These are phyloP conservation scores for Graphilbum ipis-grandicollis DNA, from an alignment of 2,329 filamentous ascomycete genomes.

Conservation along the genomic window DNA sequence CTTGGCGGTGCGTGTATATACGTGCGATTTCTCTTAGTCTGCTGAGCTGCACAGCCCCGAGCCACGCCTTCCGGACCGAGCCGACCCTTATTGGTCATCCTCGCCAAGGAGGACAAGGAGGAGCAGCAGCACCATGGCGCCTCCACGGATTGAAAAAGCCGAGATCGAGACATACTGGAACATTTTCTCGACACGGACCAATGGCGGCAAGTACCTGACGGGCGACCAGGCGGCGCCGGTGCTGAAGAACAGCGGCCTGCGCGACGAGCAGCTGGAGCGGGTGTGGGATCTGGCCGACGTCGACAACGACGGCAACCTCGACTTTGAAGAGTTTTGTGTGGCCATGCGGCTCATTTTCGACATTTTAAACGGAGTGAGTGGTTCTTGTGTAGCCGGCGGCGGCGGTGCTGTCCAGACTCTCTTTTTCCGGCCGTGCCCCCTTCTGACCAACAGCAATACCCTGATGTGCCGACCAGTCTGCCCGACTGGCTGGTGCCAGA, in stretches of 20 bases:
- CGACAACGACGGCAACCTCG: constrained; percentile 89
- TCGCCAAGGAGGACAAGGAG: not conserved
- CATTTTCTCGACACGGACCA: constrained; percentile 42
- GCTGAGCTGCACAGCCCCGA: too few species aligned
- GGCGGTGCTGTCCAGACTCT: too few species aligned
- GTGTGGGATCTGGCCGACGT: constrained; percentile 97
- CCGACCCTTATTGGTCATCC: too few species aligned
- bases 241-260: constrained; percentile 44
- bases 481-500: constrained; percentile 97
- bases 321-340: constrained; percentile 99
- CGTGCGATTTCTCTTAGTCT: too few species aligned
- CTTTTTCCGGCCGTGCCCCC: too few species aligned
- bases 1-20: too few species aligned
- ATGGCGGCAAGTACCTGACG: constrained; percentile 40
- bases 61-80: too few species aligned
- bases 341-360: constrained; percentile 98
- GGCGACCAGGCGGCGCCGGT: constrained; percentile 45
- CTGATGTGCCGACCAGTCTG: constrained; percentile 67
- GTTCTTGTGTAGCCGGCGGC: not conserved
- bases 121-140: constrained; percentile 29
- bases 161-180: constrained; percentile 52
- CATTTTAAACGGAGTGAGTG: constrained; percentile 77
- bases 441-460: constrained; percentile 65
- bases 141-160: constrained; percentile 42
- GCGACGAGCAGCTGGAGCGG: constrained; percentile 69